Conservation (phyloP, 805 yeast species). For the Candida germanica region DNA sequence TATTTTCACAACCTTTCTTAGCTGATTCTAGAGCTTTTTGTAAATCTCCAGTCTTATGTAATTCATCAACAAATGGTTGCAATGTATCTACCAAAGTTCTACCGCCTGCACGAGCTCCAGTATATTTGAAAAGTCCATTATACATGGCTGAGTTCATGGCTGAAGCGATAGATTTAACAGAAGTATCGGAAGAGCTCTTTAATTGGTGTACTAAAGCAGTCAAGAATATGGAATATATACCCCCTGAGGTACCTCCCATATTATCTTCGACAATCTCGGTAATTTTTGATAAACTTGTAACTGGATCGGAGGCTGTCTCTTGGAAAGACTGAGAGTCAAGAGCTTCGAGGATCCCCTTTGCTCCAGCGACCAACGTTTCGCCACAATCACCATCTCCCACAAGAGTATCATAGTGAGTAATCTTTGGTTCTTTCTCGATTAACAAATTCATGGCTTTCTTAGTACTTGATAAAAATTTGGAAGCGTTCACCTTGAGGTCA, state of each 20-base stretch:
- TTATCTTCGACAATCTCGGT: conserved; percentile 81
- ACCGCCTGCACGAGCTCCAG: conserved; percentile 86
- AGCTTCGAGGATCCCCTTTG: conserved; percentile 61
- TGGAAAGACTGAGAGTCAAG: conserved; percentile 38
- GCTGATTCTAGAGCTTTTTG: conserved; percentile 67
- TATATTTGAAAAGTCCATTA: conserved; percentile 74
- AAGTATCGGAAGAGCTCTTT: conserved; percentile 35
- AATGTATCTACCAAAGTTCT: conserved; percentile 86
- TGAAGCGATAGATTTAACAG: conserved; percentile 36
- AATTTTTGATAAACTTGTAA: conserved; percentile 60
- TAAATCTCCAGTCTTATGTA: conserved; percentile 50
- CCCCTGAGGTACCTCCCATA: conserved; percentile 99
- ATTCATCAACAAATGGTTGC: conserved; percentile 76
- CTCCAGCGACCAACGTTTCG: conserved; percentile 82
- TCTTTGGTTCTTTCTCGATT: conserved; percentile 60
- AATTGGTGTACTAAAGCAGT: conserved; percentile 65
- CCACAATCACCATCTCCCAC: conserved; percentile 99
- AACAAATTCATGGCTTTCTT: conserved; percentile 37
- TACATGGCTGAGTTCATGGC: conserved; percentile 57
- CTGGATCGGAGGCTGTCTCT: conserved; percentile 41
- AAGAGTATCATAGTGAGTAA: conserved; percentile 79
- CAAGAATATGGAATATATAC: conserved; percentile 80
- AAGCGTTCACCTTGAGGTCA: conserved; percentile 25
- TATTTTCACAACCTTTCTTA: conserved; percentile 68
- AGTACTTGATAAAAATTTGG: conserved; percentile 50